Evolutionary conservation across 192 early-diverging fungal species (phyloP), one percentile per base, ranked within the genome.

Genomic region (Kappamyces sp.): DNA sequence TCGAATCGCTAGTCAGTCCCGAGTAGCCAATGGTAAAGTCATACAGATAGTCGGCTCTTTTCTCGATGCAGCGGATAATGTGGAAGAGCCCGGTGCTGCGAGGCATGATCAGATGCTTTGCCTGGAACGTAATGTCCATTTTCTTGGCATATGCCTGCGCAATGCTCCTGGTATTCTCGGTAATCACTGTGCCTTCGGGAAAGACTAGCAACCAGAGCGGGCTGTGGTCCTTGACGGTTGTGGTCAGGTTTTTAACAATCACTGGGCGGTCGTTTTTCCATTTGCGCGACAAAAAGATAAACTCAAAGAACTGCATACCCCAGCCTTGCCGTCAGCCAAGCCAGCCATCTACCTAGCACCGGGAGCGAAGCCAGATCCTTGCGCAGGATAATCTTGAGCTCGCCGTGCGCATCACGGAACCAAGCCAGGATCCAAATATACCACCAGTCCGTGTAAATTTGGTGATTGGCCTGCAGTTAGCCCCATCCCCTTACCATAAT

Each of bases 131-230:
- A 46, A 71, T 51, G 49, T 70, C 65, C 45, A 57, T 70, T 61
- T 70, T 74, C 33, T 88, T 77, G 0, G 89, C 89, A 66, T 77
- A 97, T 2, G 69, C 71, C 51, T 77, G 64, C 3, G 84, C 87
- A 14, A 81, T 82, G 52, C 72, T 72, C 2, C 80, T 79, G 40
- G 88, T 90, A 48, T 80, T 78, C n/a, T 82, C 65, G 37, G 88
- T 89, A 34, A 91, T 78, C 8, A 93, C 84, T 11, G 95, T 98
- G 54, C 95, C 95, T 71, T 98, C 95, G 0, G 95, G 95, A 72
- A 94, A 98, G 30, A 98, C 80, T 11, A 95, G 73, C 15, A 96
- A 78, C 93, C 90, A 92, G 47, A 91, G 72, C 14, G 91, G 91
- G 47, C 36, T 48, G 1, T 59, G 64, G 11, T 68, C 65, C 14